phyloP scores from a whole-genome alignment of 306 rosid species.

The Carpinus viminea region DNA sequence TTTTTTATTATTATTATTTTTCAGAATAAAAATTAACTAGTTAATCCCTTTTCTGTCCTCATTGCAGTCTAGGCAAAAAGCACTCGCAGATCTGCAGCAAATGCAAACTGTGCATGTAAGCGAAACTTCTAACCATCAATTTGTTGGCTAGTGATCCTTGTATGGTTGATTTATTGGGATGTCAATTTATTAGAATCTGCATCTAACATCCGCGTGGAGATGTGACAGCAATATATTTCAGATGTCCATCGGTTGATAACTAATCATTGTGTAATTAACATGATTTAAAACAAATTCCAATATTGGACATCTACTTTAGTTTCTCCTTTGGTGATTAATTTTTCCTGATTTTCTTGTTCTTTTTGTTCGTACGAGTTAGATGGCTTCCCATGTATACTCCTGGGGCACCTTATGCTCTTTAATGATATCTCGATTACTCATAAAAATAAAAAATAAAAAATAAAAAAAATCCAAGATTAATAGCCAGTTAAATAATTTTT shows the following conservation, averaged over 20 bases:
- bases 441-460: no score
- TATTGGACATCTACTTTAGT: no score
- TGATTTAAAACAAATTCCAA: background rate
- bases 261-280: background rate
- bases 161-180: background rate
- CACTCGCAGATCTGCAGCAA: slow-evolving; percentile 83
- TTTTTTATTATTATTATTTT: background rate
- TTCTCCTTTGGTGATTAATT: no score
- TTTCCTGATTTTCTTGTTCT: no score
- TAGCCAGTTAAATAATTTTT: background rate
- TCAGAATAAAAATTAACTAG: background rate
- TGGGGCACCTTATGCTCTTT: no score
- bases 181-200: no score
- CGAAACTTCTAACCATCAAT: background rate
- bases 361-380: no score
- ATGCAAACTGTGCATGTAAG: slow-evolving; percentile 89
- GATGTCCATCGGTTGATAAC: background rate
- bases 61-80: slow-evolving; percentile 88
- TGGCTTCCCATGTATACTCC: no score
- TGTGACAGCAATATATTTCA: background rate
- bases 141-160: background rate
- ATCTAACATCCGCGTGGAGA: no score
- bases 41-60: background rate
- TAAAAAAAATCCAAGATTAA: background rate
- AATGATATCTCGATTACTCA: no score